Percentiles rank a stretch among this genome's conserved stretches.
phyloP scores from a whole-genome alignment of 1,284 basidiomycete genomes.

The Sanguinoderma infundibulare region DNA sequence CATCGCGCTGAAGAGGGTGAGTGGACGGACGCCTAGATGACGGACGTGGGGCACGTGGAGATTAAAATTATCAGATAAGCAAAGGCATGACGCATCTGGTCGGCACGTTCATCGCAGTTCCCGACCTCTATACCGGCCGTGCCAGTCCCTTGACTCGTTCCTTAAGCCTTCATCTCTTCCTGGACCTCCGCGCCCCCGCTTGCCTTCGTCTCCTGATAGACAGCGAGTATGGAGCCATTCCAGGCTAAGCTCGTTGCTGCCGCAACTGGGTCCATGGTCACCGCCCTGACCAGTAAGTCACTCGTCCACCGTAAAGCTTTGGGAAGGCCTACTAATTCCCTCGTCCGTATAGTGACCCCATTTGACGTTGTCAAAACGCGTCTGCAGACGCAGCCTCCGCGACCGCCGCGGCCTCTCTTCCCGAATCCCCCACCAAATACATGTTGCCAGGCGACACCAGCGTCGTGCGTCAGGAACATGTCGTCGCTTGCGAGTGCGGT shows the following conservation, averaged over 20 bases:
- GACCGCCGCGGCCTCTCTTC: constrained; percentile 48
- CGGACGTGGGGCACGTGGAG: constrained; percentile 1
- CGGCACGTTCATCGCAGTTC: constrained; percentile 18
- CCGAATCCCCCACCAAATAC: constrained; percentile 53
- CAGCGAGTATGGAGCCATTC: constrained; percentile 64
- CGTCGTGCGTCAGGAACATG: constrained; percentile 75
- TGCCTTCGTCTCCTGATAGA: not conserved
- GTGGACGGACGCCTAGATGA: constrained; percentile 17
- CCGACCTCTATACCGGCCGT: constrained; percentile 12
- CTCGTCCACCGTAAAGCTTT: not conserved
- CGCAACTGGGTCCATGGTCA: constrained; percentile 79
- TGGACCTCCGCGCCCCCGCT: not conserved
- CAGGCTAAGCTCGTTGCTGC: constrained; percentile 84
- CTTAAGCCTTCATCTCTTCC: constrained; percentile 2
- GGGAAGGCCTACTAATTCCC: constrained; percentile 11
- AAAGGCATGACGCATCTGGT: constrained; percentile 24
- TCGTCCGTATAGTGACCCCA: constrained; percentile 78
- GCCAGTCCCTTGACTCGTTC: constrained; percentile 18
- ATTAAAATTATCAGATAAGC: constrained; percentile 30
- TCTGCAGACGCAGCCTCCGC: constrained; percentile 79
- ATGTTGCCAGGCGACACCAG: constrained; percentile 63
- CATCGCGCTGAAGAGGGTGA: not conserved
- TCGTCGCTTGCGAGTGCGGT: constrained; percentile 64
- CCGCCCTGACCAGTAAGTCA: constrained; percentile 79
- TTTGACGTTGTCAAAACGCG: constrained; percentile 95